Conservation (phyloP, 2,329 filamentous ascomycete species). For the Phyllosticta paracitricarpa region DNA sequence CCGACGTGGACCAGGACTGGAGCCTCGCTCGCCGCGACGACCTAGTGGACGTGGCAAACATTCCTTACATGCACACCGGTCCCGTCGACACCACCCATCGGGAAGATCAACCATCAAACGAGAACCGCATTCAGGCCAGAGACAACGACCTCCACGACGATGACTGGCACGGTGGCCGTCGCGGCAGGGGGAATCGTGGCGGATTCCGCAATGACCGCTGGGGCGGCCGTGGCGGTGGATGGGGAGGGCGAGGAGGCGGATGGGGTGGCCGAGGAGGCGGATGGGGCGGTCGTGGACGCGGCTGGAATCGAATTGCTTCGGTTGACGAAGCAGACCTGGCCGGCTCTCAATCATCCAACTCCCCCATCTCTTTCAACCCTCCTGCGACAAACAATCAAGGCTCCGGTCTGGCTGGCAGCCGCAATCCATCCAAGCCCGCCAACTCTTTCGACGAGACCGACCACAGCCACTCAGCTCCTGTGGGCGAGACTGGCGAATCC, state of each 20-base stretch:
- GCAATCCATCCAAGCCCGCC: background rate
- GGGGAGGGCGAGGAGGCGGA: background rate
- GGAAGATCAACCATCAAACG: background rate
- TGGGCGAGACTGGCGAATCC: background rate
- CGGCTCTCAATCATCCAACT: background rate
- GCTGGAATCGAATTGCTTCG: background rate
- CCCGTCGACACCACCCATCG: background rate
- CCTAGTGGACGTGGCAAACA: no score
- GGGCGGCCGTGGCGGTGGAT: background rate
- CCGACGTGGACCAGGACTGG: background rate
- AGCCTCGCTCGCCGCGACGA: background rate
- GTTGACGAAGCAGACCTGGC: background rate
- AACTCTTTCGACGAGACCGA: background rate
- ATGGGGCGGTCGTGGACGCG: background rate
- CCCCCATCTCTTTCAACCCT: background rate
- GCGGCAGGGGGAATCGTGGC: background rate
- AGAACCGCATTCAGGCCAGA: background rate
- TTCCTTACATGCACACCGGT: background rate
- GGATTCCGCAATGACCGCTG: background rate
- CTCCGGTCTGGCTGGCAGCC: background rate
- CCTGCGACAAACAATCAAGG: background rate
- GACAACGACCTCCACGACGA: background rate
- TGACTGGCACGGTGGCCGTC: background rate
- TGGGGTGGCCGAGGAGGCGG: background rate
- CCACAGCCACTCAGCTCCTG: background rate